phyloP scores from a whole-genome alignment of 176 grass and related monocot species.

The Cenchrus fungigraminus region DNA sequence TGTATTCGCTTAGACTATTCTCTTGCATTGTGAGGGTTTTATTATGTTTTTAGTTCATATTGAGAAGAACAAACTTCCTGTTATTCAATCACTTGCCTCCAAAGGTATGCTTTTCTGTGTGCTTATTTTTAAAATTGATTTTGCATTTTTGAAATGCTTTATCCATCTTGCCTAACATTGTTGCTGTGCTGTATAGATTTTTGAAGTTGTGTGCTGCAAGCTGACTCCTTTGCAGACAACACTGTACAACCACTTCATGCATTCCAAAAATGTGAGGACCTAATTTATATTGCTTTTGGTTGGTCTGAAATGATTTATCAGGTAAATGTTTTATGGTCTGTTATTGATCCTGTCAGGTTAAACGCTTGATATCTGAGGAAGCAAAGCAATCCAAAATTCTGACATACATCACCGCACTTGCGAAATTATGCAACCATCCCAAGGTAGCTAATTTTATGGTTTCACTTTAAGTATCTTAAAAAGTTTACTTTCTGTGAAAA shows the following conservation, averaged over 20 bases:
- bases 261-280: conserved; percentile 93
- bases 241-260: conserved; percentile 94
- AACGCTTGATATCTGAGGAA: conserved; percentile 77
- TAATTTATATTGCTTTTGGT: conserved; percentile 17
- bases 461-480: not conserved
- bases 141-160: conserved; percentile 6
- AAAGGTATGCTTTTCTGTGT: conserved; percentile 69
- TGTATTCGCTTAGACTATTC: conserved; percentile 10
- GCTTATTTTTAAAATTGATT: not conserved
- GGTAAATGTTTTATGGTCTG: conserved; percentile 36
- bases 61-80: conserved; percentile 86
- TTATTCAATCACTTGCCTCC: conserved; percentile 98
- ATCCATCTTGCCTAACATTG: conserved; percentile 33
- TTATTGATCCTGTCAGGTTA: conserved; percentile 63
- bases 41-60: conserved; percentile 82
- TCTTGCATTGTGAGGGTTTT: conserved; percentile 37
- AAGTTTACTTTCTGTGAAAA: conserved; percentile 5
- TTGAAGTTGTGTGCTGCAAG: conserved; percentile 98
- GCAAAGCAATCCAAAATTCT: conserved; percentile 87
- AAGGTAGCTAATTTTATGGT: conserved; percentile 68
- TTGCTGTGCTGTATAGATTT: conserved; percentile 60
- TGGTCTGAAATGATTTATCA: conserved; percentile 13
- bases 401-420: conserved; percentile 95
- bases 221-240: conserved; percentile 78
- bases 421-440: conserved; percentile 98